These are phyloP conservation scores for Xylaria sp. DNA, from an alignment of 2,329 filamentous ascomycete species.

Conservation along the genomic window DNA sequence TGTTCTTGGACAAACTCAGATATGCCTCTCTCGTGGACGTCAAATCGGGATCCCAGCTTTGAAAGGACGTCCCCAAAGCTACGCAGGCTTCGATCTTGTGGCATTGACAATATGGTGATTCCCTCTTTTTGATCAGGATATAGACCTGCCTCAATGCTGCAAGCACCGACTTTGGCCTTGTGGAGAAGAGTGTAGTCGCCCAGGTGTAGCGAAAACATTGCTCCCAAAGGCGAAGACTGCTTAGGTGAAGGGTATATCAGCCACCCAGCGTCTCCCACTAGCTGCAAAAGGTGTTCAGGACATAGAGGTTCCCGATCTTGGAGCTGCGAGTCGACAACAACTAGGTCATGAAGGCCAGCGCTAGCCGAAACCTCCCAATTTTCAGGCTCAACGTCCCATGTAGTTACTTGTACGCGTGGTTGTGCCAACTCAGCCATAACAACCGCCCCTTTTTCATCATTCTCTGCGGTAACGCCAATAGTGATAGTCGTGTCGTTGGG, in stretches of 20 bases:
- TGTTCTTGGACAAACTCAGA: slow-evolving; percentile 1
- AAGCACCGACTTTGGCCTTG: background rate
- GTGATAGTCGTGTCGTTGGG: slow-evolving; percentile 1
- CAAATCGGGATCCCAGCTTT: slow-evolving; percentile 2
- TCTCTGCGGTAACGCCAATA: background rate
- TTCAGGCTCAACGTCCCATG: background rate
- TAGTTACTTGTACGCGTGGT: slow-evolving; percentile 1
- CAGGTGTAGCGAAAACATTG: slow-evolving; percentile 14
- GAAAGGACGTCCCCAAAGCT: background rate
- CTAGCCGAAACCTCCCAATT: slow-evolving; percentile 12
- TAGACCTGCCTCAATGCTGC: background rate
- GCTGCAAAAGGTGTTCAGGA: background rate
- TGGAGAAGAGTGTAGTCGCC: slow-evolving; percentile 9
- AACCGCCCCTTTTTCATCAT: background rate
- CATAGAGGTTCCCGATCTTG: background rate
- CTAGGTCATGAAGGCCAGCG: slow-evolving; percentile 11
- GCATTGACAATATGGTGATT: slow-evolving; percentile 15
- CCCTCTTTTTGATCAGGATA: background rate
- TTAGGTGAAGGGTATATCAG: slow-evolving; percentile 7
- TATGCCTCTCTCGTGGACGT: background rate
- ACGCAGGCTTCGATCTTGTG: background rate
- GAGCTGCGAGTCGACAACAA: slow-evolving; percentile 9
- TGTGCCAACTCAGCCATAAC: slow-evolving; percentile 2
- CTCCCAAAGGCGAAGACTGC: background rate
- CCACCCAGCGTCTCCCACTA: slow-evolving; percentile 25